Conservation (phyloP, 495 filamentous ascomycete species). For the Podospora pseudoanserina region DNA sequence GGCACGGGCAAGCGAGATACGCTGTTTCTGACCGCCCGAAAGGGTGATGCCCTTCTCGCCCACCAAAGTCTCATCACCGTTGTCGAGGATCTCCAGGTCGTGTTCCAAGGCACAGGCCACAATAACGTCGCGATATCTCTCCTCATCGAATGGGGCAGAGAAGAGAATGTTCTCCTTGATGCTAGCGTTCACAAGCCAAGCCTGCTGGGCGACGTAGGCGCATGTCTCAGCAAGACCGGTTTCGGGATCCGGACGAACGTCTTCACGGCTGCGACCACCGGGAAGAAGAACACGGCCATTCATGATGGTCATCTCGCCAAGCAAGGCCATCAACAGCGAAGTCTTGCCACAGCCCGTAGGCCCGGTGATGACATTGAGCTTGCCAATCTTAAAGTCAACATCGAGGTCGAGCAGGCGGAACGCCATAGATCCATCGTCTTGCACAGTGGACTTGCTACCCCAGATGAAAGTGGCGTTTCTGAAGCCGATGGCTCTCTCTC, state of each 20-base stretch:
- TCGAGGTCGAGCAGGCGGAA: slow-evolving; percentile 83
- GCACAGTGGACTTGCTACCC: slow-evolving; percentile 66
- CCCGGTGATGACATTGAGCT: slow-evolving; percentile 87
- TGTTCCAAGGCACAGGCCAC: slow-evolving; percentile 90
- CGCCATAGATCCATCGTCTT: slow-evolving; percentile 56
- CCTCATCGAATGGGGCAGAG: slow-evolving; percentile 74
- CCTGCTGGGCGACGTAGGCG: slow-evolving; percentile 96
- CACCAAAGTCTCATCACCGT: slow-evolving; percentile 88
- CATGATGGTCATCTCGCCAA: slow-evolving; percentile 93
- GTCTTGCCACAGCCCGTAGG: slow-evolving; percentile 95
- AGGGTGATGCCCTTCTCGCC: slow-evolving; percentile 97
- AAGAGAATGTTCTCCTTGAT: slow-evolving; percentile 97
- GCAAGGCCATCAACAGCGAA: slow-evolving; percentile 88
- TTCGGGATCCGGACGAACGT: slow-evolving; percentile 73
- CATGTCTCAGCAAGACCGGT: slow-evolving; percentile 87
- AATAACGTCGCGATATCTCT: slow-evolving; percentile 82
- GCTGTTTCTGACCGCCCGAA: slow-evolving; percentile 96
- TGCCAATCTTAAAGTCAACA: slow-evolving; percentile 69
- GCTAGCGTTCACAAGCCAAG: slow-evolving; percentile 94
- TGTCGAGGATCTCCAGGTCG: slow-evolving; percentile 87
- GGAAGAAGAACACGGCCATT: slow-evolving; percentile 80
- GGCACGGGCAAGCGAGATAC: slow-evolving; percentile 90
- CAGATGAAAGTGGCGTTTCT: slow-evolving; percentile 81
- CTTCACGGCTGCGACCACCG: slow-evolving; percentile 75
- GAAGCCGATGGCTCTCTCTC: slow-evolving; percentile 73